phyloP scores from a whole-genome alignment of 345 rosid genomes.

The Fremontodendron californicum region DNA sequence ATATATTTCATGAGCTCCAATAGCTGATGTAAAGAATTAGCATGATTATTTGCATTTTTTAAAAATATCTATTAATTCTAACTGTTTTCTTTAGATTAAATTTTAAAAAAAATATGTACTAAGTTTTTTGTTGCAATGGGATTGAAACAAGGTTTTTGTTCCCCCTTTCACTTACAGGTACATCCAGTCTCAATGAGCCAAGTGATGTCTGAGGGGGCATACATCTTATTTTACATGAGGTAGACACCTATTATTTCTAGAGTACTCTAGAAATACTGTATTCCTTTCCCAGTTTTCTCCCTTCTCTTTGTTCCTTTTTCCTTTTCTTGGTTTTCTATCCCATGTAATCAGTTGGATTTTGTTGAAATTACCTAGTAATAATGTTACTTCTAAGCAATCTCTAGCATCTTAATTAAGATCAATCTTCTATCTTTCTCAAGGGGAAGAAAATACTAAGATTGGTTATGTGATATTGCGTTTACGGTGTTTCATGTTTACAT shows the following conservation, averaged over 20 bases:
- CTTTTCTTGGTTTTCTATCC: background rate
- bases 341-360: background rate
- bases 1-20: background rate
- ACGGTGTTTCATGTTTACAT: background rate
- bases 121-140: background rate
- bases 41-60: background rate
- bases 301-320: background rate
- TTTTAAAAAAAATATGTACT: too few species aligned
- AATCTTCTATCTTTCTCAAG: background rate
- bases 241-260: constrained; percentile 22
- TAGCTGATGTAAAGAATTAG: background rate
- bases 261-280: background rate
- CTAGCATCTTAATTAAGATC: background rate
- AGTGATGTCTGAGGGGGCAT: constrained; percentile 95
- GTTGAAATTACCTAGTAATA: background rate
- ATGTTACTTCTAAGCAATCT: background rate
- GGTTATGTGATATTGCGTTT: background rate
- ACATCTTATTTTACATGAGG: constrained; percentile 86
- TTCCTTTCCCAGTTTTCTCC: background rate
- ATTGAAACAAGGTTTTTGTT: constrained; percentile 6
- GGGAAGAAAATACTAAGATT: background rate
- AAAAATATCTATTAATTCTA: background rate
- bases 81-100: background rate
- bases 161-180: constrained; percentile 39
- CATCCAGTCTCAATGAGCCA: constrained; percentile 66